These are phyloP conservation scores for Mallotus repandus DNA, from an alignment of 441 rosid species.

Conservation along the genomic window DNA sequence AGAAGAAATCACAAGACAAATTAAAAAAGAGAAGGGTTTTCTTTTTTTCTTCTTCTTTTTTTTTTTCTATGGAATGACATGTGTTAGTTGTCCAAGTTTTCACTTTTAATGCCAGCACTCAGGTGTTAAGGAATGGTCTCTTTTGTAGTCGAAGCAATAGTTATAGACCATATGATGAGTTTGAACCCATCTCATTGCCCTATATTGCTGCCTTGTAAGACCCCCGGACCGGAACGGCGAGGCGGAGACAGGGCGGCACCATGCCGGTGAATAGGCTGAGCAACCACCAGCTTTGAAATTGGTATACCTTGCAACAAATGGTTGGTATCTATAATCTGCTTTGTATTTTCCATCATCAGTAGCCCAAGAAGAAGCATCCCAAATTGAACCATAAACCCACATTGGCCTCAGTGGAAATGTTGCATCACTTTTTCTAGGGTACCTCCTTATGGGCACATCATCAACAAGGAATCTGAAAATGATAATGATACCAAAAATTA, in stretches of 20 bases:
- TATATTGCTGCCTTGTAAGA: conserved; percentile 55
- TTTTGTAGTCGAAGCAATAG: conserved; percentile 68
- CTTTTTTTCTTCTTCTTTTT: neutral
- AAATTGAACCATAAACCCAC: conserved; percentile 97
- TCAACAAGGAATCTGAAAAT: conserved; percentile 76
- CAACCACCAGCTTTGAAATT: conserved; percentile 78
- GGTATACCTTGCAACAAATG: conserved; percentile 69
- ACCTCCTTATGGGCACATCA: conserved; percentile 93
- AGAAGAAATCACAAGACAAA: conserved; percentile 21
- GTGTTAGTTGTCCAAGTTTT: neutral
- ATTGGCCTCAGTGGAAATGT: conserved; percentile 92
- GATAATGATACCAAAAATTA: neutral
- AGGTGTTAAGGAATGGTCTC: conserved; percentile 83
- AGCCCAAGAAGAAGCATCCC: conserved; percentile 99
- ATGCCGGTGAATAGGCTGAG: conserved; percentile 58
- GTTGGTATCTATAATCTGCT: conserved; percentile 90
- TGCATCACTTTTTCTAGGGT: conserved; percentile 65
- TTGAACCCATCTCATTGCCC: conserved; percentile 86
- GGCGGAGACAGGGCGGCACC: conserved; percentile 69
- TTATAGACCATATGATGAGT: conserved; percentile 60
- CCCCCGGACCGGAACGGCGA: conserved; percentile 72
- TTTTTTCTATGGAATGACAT: neutral
- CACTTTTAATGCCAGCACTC: conserved; percentile 49
- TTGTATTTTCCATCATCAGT: conserved; percentile 92
- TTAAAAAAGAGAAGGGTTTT: neutral